phyloP scores from a whole-genome alignment of 257 asterid genomes.

The Solanum megistacrolobum region DNA sequence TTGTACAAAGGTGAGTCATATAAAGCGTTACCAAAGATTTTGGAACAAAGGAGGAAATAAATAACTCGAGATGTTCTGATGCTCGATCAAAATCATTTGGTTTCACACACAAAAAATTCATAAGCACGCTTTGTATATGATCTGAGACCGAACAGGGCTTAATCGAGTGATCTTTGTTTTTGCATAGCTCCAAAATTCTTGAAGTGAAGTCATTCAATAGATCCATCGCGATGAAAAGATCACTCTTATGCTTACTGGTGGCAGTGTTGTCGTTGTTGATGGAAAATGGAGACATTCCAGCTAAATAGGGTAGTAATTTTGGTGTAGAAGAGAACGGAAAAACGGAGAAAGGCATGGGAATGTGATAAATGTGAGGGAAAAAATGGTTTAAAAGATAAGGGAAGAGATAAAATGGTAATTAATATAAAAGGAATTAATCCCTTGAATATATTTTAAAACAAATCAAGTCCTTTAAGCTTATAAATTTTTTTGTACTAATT shows the following conservation, averaged over 20 bases:
- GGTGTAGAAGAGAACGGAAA: background rate
- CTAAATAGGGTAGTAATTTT: background rate
- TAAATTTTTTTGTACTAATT: background rate
- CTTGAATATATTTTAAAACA: background rate
- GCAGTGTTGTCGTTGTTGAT: background rate
- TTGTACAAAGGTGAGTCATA: conserved; percentile 32
- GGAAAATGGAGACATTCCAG: background rate
- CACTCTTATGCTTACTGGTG: conserved; percentile 54
- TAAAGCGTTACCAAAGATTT: background rate
- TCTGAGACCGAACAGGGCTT: background rate
- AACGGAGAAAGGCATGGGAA: background rate
- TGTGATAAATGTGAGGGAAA: background rate
- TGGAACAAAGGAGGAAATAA: background rate
- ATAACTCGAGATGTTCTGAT: background rate
- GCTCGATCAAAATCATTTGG: background rate
- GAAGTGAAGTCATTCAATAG: conserved; percentile 35
- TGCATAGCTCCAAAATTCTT: conserved; percentile 19
- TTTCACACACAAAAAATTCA: background rate
- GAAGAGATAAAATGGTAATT: background rate
- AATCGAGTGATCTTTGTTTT: conserved; percentile 2
- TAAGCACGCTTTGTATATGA: background rate
- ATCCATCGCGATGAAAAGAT: conserved; percentile 32
- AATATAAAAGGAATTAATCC: background rate
- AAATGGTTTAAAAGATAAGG: background rate
- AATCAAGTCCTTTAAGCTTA: background rate